phyloP scores from a whole-genome alignment of 2,329 filamentous ascomycete genomes.

The Penicillium sp. region DNA sequence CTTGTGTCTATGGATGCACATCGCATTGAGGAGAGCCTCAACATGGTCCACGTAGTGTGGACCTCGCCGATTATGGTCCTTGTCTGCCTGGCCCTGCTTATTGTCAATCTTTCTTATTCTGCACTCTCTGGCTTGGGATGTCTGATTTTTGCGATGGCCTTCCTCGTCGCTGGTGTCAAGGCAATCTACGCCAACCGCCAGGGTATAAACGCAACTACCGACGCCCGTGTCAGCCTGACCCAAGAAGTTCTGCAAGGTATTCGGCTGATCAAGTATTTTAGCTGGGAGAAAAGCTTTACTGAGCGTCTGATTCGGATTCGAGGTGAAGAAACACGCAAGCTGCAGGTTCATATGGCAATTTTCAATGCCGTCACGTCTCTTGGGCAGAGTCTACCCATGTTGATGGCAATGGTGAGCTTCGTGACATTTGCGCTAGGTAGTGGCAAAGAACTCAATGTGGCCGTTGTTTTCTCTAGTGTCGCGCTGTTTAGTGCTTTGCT shows the following conservation, averaged over 20 bases:
- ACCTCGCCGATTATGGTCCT: background rate
- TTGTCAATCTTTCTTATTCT: constrained; percentile 5
- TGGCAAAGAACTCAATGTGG: background rate
- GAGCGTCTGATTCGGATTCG: background rate
- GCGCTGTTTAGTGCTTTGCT: background rate
- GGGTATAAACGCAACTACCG: background rate
- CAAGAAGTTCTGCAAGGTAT: constrained; percentile 3
- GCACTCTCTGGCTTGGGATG: background rate
- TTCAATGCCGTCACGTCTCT: background rate
- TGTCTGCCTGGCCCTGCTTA: constrained; percentile 1
- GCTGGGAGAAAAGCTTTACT: constrained; percentile 2
- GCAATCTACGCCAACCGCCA: background rate
- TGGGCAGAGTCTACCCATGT: background rate
- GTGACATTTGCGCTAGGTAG: background rate
- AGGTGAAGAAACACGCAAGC: background rate
- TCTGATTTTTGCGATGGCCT: background rate
- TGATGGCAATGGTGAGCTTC: constrained; percentile 2
- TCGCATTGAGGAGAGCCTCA: constrained; percentile 2
- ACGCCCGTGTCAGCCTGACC: constrained; percentile 2
- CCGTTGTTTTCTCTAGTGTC: constrained; percentile 3
- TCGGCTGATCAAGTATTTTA: constrained; percentile 5
- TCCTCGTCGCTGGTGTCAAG: background rate
- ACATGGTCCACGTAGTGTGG: constrained; percentile 4
- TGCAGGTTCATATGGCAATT: background rate
- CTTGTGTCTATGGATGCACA: constrained; percentile 1